Evolutionary conservation across 768 basidiomycete species (phyloP), one percentile per base, ranked within the genome.

Genomic region (Auriscalpium orientale): DNA sequence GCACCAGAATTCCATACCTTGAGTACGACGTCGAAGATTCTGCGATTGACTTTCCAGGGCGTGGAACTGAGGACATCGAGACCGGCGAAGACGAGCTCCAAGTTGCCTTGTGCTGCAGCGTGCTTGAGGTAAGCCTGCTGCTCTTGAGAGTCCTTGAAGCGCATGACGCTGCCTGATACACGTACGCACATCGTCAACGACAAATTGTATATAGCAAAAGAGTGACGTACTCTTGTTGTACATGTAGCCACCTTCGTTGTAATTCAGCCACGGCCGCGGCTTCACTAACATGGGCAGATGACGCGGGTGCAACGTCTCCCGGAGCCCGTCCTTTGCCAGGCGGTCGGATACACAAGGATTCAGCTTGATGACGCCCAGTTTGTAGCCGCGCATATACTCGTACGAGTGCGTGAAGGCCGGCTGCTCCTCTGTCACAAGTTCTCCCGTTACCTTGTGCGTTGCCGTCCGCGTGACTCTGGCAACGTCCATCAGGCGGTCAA

Each of bases 201-300:
- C 33, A n/a, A 11, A 34, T 53, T 40, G 49, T 12, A 35, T 22
- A 37, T 36, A 28, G 28, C 28, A 28, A 7, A 28, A 28, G 8
- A 33, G 51, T 46, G 6, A 71, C 84, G 51, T 64, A 91, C 90
- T 81, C 59, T 77, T 80, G 66, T 85, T 91, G 62, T 84, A 82
- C 21, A 95, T 71, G 66, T 98, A 98, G 1, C 87, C 91, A 4
- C 97, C 95, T 46, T 85, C 74, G 53, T 87, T 79, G 59, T 83
- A 78, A 55, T 76, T 74, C 2, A 89, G 65, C 95, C 95, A 98
- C 0, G 91, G 90, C 60, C 85, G 85, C 2, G 95, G 95, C 58
- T 85, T 84, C 22, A 95, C 80, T 8, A 99, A 78, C 97, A 98
- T 99, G 9, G 95, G 95, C 21, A 99, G 77, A 69, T 95, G 91